These are phyloP conservation scores for Phytophthora sansomeana DNA, from an alignment of 352 stramenopile genomes.

Conservation along the genomic window DNA sequence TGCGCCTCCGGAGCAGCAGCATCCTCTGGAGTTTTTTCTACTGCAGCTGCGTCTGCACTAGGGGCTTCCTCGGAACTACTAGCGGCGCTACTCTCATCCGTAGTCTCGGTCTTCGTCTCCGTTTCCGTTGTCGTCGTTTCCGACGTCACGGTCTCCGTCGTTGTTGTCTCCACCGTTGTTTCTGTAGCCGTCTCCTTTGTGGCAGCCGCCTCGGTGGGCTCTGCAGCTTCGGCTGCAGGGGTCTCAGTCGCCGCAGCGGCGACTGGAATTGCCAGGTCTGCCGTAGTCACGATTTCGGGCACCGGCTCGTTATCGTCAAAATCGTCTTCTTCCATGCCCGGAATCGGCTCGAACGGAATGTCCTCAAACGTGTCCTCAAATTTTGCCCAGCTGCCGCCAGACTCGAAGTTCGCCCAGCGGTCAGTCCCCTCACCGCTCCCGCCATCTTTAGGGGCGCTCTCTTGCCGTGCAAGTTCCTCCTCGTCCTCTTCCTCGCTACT, in stretches of 20 bases:
- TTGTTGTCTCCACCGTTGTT: constrained; percentile 17
- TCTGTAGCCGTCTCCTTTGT: constrained; percentile 17
- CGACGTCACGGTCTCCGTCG: constrained; percentile 14
- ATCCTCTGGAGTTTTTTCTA: constrained; percentile 44
- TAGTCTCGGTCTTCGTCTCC: constrained; percentile 31
- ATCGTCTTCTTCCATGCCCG: constrained; percentile 59
- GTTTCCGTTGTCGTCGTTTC: constrained; percentile 25
- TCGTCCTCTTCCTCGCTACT: constrained; percentile 89
- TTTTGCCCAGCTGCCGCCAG: constrained; percentile 65
- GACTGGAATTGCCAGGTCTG: constrained; percentile 24
- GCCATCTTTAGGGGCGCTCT: constrained; percentile 27
- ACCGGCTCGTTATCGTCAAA: constrained; percentile 46
- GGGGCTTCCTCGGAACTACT: constrained; percentile 34
- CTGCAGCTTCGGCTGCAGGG: constrained; percentile 11
- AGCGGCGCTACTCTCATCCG: constrained; percentile 31
- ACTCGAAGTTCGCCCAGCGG: constrained; percentile 78
- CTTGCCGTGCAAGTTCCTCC: constrained; percentile 58
- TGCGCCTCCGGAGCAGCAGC: constrained; percentile 37
- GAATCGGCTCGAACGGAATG: constrained; percentile 62
- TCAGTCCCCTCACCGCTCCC: constrained; percentile 24
- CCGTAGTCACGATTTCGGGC: constrained; percentile 33
- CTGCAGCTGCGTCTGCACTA: constrained; percentile 38
- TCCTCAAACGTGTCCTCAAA: constrained; percentile 75
- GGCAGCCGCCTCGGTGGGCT: constrained; percentile 8
- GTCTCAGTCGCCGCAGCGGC: neutral